Conservation (phyloP, 2,329 filamentous ascomycete species). For the Microdochium paspali region DNA sequence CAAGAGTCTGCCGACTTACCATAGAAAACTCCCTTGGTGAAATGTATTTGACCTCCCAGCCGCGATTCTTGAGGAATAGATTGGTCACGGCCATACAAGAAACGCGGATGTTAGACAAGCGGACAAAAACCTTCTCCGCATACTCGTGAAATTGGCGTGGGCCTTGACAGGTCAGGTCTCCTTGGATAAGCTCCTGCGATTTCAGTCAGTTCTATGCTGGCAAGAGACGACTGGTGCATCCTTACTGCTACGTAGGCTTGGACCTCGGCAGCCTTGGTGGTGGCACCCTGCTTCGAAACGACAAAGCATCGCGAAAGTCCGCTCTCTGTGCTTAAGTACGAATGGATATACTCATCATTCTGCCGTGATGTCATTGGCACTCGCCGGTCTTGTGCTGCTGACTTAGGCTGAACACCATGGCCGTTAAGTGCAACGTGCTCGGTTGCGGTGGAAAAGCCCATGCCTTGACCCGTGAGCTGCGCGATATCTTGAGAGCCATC, state of each 20-base stretch:
- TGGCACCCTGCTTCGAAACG: conserved; percentile 18
- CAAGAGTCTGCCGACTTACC: conserved; percentile 12
- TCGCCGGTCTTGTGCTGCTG: neutral
- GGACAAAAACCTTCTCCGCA: conserved; percentile 38
- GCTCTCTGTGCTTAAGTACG: conserved; percentile 33
- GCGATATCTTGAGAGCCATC: conserved; percentile 4
- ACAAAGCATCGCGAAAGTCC: conserved; percentile 35
- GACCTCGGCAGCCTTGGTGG: neutral
- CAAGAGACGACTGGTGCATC: neutral
- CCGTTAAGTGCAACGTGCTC: too few species aligned
- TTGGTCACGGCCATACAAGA: conserved; percentile 40
- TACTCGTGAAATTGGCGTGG: conserved; percentile 23
- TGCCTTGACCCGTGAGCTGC: neutral
- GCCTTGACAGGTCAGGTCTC: conserved; percentile 25
- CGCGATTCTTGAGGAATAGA: conserved; percentile 28
- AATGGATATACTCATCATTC: conserved; percentile 17
- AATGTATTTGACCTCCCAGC: conserved; percentile 38
- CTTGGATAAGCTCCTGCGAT: conserved; percentile 27
- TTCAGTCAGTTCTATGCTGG: too few species aligned
- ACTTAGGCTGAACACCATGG: too few species aligned
- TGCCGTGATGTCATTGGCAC: neutral
- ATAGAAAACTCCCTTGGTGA: conserved; percentile 32
- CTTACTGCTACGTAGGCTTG: conserved; percentile 32
- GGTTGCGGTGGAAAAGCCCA: neutral
- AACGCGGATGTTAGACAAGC: conserved; percentile 53